Evolutionary conservation across 768 basidiomycete genomes (phyloP).

Genomic region (Leccinum subgranulosum): DNA sequence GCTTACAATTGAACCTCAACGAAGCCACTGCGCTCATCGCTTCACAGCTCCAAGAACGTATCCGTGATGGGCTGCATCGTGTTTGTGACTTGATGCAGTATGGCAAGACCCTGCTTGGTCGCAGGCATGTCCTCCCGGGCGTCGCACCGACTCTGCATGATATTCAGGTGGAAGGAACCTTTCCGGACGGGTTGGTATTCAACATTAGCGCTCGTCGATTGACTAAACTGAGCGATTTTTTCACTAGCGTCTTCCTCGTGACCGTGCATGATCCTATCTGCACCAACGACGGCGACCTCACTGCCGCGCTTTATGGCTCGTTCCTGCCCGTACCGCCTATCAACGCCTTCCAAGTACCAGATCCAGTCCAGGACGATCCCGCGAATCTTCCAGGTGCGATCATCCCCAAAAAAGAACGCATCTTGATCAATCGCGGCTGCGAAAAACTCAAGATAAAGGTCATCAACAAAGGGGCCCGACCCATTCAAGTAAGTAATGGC

Average conservation of each 20-base stretch:
- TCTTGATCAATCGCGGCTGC: constrained; percentile 75
- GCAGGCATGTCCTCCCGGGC: constrained; percentile 82
- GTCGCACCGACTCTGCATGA: constrained; percentile 77
- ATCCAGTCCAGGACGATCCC: constrained; percentile 46
- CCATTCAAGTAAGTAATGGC: constrained; percentile 68
- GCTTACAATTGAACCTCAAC: constrained; percentile 78
- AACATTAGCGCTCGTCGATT: neutral
- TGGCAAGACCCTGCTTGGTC: constrained; percentile 84
- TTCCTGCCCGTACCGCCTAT: constrained; percentile 80
- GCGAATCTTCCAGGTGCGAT: constrained; percentile 73
- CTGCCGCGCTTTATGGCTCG: constrained; percentile 89
- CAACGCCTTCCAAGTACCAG: constrained; percentile 57
- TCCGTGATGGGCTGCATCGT: constrained; percentile 83
- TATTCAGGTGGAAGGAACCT: constrained; percentile 94
- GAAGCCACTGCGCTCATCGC: constrained; percentile 91
- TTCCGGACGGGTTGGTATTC: constrained; percentile 69
- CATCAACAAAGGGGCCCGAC: constrained; percentile 89
- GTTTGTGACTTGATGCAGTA: constrained; percentile 93
- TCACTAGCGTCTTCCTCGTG: constrained; percentile 75
- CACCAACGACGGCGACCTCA: constrained; percentile 73
- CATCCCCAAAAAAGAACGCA: constrained; percentile 58
- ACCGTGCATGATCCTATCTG: constrained; percentile 96
- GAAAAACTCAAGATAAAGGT: constrained; percentile 69
- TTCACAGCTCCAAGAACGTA: constrained; percentile 88
- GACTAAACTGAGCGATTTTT: neutral